Conservation (phyloP, 1,284 basidiomycete species). For the Cronartium ribicola region DNA sequence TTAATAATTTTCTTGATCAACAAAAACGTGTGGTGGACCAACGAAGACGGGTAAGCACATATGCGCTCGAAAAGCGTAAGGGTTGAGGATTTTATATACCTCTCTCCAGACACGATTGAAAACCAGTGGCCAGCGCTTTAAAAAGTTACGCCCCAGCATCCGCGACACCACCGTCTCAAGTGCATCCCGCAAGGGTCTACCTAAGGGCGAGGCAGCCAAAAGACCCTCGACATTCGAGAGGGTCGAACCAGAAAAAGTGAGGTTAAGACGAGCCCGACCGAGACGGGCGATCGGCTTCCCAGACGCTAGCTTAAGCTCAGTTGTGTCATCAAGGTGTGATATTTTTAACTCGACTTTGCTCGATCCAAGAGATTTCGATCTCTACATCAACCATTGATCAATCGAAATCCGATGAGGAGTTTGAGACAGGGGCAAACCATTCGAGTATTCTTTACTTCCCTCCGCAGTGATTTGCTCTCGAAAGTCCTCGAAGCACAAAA, state of each 20-base stretch:
- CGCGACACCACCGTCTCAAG: neutral
- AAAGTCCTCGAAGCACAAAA: neutral
- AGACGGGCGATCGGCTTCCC: neutral
- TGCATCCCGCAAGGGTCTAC: neutral
- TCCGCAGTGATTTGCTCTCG: neutral
- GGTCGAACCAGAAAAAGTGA: slow-evolving; percentile 9
- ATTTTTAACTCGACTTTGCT: neutral
- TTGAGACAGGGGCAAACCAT: neutral
- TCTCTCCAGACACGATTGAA: slow-evolving; percentile 10
- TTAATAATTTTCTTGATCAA: slow-evolving; percentile 1
- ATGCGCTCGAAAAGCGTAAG: neutral
- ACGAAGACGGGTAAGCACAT: neutral
- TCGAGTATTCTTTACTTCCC: slow-evolving; percentile 10
- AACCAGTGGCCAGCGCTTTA: slow-evolving; percentile 2
- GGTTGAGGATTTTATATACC: neutral
- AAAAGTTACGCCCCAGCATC: neutral
- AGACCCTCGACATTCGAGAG: neutral
- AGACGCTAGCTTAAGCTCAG: neutral
- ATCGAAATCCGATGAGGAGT: neutral
- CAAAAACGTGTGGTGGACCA: neutral
- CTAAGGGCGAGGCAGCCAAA: slow-evolving; percentile 2
- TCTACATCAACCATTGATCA: no score
- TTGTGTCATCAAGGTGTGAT: neutral
- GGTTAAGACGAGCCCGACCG: neutral
- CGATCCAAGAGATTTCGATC: neutral